Evolutionary conservation across 306 rosid genomes (phyloP), one percentile per base, ranked within the genome.

Genomic region (Quercus glauca): DNA sequence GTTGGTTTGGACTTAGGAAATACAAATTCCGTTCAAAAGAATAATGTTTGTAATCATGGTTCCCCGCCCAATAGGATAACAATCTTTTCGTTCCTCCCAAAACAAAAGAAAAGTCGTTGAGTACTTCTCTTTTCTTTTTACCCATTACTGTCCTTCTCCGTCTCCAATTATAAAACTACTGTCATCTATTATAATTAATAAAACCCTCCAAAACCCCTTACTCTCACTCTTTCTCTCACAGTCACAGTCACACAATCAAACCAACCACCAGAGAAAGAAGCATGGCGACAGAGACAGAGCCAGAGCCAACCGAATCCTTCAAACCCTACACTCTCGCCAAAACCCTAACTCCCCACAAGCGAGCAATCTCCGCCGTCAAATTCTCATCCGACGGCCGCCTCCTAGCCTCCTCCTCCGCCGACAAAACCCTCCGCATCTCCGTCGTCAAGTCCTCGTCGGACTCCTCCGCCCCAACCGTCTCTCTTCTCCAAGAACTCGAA

Each of bases 391-490:
- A 87, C 84, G 99, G 99, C 41, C 92, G 94, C 4, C 93, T 92
- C 29, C 97, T 95, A 1, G 99, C 96, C 26, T 91, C 99, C 17
- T 87, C 96, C 77, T 93, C 99, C 57, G 98, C 98, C 76, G 99
- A 95, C 87, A 95, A 91, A 69, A 92, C 98, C 78, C 91, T 95
- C 85, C 92, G 94, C 25, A 90, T 94, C 45, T 95, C 90, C 73
- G 45, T 41, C 84, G 89, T 25, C 70, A 87, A 68, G 3, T 41
- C 45, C 45, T 86, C 91, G 3, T 80, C 88, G 60, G 88, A 84
- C 57, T 81, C 89, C 55, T 73, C 88, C 53, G 57, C 74, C 43
- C 87, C 84, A 29, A 78, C 75, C 56, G 78, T 90, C 2, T 81
- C 92, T 1, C 91, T 97, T 0, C 83, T 91, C 90, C 98, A 95